phyloP scores from a whole-genome alignment of 441 rosid species.

The Eruca vesicaria region DNA sequence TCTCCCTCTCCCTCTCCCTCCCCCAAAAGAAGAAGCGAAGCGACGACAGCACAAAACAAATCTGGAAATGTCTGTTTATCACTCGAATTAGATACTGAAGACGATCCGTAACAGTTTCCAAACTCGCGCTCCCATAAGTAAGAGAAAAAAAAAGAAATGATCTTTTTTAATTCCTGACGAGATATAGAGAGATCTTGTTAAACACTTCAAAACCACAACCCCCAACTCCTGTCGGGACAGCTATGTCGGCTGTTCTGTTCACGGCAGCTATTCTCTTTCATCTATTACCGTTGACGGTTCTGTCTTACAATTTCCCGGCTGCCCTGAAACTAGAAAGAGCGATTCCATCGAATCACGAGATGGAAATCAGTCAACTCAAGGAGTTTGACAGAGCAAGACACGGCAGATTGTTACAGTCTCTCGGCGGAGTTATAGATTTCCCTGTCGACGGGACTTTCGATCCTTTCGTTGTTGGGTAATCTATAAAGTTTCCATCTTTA shows the following conservation, averaged over 20 bases:
- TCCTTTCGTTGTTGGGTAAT: conserved; percentile 90
- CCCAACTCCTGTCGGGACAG: not conserved
- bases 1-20: not conserved
- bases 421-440: conserved; percentile 75
- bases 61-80: conserved; percentile 5
- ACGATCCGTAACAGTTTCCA: not conserved
- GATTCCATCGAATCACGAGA: conserved; percentile 50
- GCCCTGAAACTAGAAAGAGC: conserved; percentile 65
- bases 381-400: conserved; percentile 69
- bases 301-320: conserved; percentile 44
- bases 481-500: not conserved
- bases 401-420: conserved; percentile 67
- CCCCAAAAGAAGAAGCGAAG: not conserved
- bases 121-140: not conserved
- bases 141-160: not conserved
- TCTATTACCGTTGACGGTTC: conserved; percentile 17
- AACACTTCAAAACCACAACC: not conserved
- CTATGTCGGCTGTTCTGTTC: conserved; percentile 15
- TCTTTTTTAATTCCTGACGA: not conserved
- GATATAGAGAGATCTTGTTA: conserved; percentile 16
- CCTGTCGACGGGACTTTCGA: conserved; percentile 78
- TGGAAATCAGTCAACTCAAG: conserved; percentile 57
- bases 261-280: conserved; percentile 8
- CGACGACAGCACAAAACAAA: not conserved
- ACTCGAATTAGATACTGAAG: not conserved